Evolutionary conservation across 129 eudicot genomes (phyloP), one percentile per base, ranked within the genome.

Genomic region (Cynara cardunculus): DNA sequence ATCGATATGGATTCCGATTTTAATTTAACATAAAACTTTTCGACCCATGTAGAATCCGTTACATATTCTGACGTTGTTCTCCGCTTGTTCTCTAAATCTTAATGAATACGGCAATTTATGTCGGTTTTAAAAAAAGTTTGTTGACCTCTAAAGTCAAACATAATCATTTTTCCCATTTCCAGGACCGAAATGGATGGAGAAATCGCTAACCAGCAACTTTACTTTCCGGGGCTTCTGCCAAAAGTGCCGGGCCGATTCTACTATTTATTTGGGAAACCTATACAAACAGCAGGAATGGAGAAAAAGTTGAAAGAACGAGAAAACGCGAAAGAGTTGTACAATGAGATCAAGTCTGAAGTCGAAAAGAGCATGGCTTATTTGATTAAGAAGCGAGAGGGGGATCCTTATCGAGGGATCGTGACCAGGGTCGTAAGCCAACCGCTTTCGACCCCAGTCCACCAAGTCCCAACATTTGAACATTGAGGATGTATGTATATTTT

Each of bases 161-260:
- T 75, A 5, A 69, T 27, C 31, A 59, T 49, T 67, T 31, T 22
- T 3, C 22, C 18, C 19, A 21, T 35, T 73, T 65, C 8, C 80
- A 92, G 98, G 91, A 78, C 89, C 27, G 89, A 84, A 0, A 76
- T 79, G 86, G 85, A 83, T 8, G 98, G 97, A 31, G 98, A 94
- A 77, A 88, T 94, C 5, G 98, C 89, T 22, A 92, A 92, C 76
- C 97, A 95, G 82, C 78, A 85, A 16, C 64, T 92, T 28, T 88
- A 79, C 83, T 0, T 89, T 37, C 99, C 97, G 2, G 97, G 94
- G 26, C 80, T 95, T 49, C 27, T 90, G 59, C 99, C 99, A 6
- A 95, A 95, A 76, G 35, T 92, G 25, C 99, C 99, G 0, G 97
- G 99, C 10, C 94, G 99, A 0, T 84, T 95, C 14, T 95, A 95